Conservation (phyloP, 2,329 filamentous ascomycete genomes). For the Claviceps pusilla region DNA sequence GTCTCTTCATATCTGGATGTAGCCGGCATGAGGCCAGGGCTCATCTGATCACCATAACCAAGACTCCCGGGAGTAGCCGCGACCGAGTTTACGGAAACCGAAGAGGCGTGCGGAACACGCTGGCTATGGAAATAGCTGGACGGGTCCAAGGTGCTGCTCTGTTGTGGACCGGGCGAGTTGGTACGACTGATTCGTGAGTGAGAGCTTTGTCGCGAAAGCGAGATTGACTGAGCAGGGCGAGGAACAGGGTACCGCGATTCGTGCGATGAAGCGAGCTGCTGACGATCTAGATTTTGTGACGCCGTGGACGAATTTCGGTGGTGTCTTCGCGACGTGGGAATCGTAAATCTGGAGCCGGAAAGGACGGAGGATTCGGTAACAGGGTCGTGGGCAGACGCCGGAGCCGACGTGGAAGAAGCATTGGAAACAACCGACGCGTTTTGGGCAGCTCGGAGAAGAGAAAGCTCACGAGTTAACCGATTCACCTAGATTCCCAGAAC, state of each 20-base stretch:
- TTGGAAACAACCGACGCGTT: conserved; percentile 53
- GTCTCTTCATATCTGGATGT: conserved; percentile 50
- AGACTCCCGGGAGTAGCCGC: conserved; percentile 26
- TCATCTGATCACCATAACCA: conserved; percentile 25
- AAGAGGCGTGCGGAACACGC: conserved; percentile 22
- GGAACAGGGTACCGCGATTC: conserved; percentile 28
- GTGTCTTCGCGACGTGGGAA: conserved; percentile 39
- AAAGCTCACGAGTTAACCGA: conserved; percentile 77
- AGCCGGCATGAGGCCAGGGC: conserved; percentile 39
- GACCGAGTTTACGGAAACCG: conserved; percentile 21
- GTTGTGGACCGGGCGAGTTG: conserved; percentile 29
- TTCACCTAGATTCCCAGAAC: conserved; percentile 50
- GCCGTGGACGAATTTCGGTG: conserved; percentile 44
- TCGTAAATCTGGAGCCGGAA: conserved; percentile 42
- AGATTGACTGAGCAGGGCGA: conserved; percentile 28
- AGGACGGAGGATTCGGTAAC: conserved; percentile 36
- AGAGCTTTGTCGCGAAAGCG: conserved; percentile 39
- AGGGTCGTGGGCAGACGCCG: conserved; percentile 33
- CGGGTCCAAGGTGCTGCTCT: conserved; percentile 30
- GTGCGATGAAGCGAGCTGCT: conserved; percentile 21
- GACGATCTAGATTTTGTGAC: conserved; percentile 31
- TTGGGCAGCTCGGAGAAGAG: conserved; percentile 58
- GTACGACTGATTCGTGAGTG: conserved; percentile 38
- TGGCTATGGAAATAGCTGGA: conserved; percentile 35
- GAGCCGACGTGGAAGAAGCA: conserved; percentile 45